Base-by-base conservation (phyloP, 208 protist genomes). In the Lotmaria passim region DNA sequence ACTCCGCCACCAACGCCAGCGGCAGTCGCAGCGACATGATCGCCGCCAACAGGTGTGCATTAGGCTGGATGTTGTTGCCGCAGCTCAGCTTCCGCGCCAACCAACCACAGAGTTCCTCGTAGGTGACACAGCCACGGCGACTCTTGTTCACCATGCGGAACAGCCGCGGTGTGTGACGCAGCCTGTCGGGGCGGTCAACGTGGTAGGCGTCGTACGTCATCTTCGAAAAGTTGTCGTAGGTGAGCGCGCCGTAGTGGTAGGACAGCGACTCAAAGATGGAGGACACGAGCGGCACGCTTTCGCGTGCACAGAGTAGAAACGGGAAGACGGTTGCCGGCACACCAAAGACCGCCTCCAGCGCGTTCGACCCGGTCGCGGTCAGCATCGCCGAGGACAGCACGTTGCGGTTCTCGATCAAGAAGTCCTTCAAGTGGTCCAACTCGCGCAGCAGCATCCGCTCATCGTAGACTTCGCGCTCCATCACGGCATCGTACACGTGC, bases 91-190 rank as follows among this genome's bases (percentile, higher is more conserved):
- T 93, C 12, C 87, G 83, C 15, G 87, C 91, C 69, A 96, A 75
- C 88, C 89, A 96, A 8, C 80, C 68, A 58, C 91, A 96, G 19
- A 96, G 66, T 72, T 96, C 91, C 67, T 96, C 91, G 64, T 88
- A 94, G 19, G 76, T 89, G 63, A 96, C 90, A 60, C 81, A 82
- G 21, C 88, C 91, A 12, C 79, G 79, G 1, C 88, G 84, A 12
- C 79, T 86, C 50, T 81, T 81, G 85, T 96, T 91, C 21, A 96
- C 67, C 58, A 74, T 85, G 41, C 91, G 88, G 60, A 96, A 96
- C 38, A 90, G 87, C 30, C 91, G 86, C 36, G 88, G 82, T 6
- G 82, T 78, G 75, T 94, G 86, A 1, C 88, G 84, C 24, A 86
- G 52, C 41, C 92, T 80, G 26, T 94, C 82, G 0, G 85, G 86